Conservation (phyloP, 805 yeast species). For the Candida insectalens region DNA sequence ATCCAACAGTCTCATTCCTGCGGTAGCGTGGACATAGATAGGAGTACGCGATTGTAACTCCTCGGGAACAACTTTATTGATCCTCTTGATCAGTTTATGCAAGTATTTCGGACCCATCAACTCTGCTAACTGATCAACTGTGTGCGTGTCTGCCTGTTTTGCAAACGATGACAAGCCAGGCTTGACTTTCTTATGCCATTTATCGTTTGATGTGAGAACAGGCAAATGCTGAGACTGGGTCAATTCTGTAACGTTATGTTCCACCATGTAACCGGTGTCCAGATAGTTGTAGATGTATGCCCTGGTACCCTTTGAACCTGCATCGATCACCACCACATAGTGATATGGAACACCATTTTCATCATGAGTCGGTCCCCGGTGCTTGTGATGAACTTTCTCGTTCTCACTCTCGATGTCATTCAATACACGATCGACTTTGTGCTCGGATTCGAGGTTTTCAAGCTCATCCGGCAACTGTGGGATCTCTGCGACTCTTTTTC, state of each 20-base stretch:
- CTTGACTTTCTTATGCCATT: constrained; percentile 42
- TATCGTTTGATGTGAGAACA: constrained; percentile 20
- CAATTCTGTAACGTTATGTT: constrained; percentile 7
- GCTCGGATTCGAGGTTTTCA: too few species aligned
- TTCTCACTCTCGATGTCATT: too few species aligned
- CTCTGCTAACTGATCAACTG: constrained; percentile 33
- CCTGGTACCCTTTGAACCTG: constrained; percentile 59
- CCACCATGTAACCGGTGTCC: constrained; percentile 24
- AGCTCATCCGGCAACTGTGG: too few species aligned
- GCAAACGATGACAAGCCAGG: constrained; percentile 47
- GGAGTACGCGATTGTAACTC: constrained; percentile 58
- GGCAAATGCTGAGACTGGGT: constrained; percentile 9
- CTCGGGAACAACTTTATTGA: constrained; percentile 44
- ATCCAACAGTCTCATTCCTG: constrained; percentile 51
- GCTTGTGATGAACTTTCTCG: too few species aligned
- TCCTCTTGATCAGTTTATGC: constrained; percentile 35
- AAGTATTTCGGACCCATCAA: constrained; percentile 41
- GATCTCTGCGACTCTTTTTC: too few species aligned
- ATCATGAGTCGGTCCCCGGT: constrained; percentile 23
- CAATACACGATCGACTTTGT: too few species aligned
- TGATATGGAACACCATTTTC: constrained; percentile 41
- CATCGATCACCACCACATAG: constrained; percentile 52
- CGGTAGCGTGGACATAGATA: constrained; percentile 59
- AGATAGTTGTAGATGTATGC: constrained; percentile 52
- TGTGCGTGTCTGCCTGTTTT: neutral